Evolutionary conservation across 352 stramenopile species (phyloP), one percentile per base, ranked within the genome.

Genomic region (Globisporangium solare): DNA sequence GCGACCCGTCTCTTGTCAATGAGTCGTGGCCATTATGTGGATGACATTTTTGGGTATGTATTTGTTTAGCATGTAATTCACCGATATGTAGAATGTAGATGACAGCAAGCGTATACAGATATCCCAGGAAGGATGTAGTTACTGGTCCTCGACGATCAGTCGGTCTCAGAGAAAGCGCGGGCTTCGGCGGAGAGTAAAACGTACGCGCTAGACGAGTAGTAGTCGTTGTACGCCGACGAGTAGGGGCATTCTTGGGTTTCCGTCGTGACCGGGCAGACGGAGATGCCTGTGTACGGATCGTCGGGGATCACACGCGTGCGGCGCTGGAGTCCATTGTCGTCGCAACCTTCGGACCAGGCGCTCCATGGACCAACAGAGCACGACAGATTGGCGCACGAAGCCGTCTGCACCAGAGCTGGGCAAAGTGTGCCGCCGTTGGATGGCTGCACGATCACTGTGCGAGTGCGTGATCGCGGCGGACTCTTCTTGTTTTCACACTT

Each of bases 191-290:
- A 41, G 17, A 63, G 46, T 45, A 74, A 31, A 15, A 64, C 41
- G 24, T 56, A 62, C 15, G 48, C 47, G 2, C 20, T 54, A 15
- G 56, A 22, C 20, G 56, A 12, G 15, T 46, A 54, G 56, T 71
- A 74, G 55, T 79, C 66, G 62, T 68, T 73, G 4, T 43, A 64
- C 1, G 37, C 10, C 11, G 56, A 46, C 32, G 62, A 81, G 63
- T 83, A 88, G 31, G 43, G 17, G 24, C 68, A 76, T 32, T 62
- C 42, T 46, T 56, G 56, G 6, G 61, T 60, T 15, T 76, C 68
- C n/a, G 54, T 22, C 3, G 64, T 73, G 2, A 52, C n/a, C 6
- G 68, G 56, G 24, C 68, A 76, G 15, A 63, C 43, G 3, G 39
- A 66, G 47, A 71, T 65, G 14, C 21, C 51, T 2, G 61, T 71